A percentile compares a stretch with the other conserved stretches of the same genome.
Evolutionary conservation across 2,329 filamentous ascomycete species (phyloP).

Genomic region (Beauveria bassiana): DNA sequence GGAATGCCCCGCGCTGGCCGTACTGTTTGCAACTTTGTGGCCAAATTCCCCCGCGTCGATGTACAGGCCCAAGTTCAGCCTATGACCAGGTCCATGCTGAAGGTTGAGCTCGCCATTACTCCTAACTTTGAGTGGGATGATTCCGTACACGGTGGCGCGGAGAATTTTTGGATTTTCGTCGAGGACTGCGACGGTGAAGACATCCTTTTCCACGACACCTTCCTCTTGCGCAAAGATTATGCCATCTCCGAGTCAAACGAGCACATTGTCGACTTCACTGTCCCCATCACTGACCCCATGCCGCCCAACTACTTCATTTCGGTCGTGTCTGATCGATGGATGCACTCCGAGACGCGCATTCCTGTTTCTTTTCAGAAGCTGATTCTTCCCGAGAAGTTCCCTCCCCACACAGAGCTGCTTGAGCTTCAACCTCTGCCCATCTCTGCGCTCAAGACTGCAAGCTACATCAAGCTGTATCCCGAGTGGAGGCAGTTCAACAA

Average conservation of each 20-base stretch:
- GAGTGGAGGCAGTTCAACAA: constrained; percentile 89
- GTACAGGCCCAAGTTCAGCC: constrained; percentile 92
- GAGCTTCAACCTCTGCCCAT: constrained; percentile 89
- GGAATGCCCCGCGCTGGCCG: constrained; percentile 84
- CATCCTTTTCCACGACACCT: constrained; percentile 89
- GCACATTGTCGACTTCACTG: constrained; percentile 91
- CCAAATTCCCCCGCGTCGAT: constrained; percentile 89
- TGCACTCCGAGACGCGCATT: constrained; percentile 92
- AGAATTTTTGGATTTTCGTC: constrained; percentile 94
- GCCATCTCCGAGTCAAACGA: constrained; percentile 80
- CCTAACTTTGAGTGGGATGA: constrained; percentile 97
- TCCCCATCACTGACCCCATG: constrained; percentile 95
- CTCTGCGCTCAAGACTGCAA: constrained; percentile 76
- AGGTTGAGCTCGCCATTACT: constrained; percentile 81
- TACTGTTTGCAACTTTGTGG: constrained; percentile 75
- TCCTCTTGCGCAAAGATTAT: constrained; percentile 84
- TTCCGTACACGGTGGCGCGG: constrained; percentile 73
- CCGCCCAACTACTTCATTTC: constrained; percentile 98
- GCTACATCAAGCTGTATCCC: constrained; percentile 75
- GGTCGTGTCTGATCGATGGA: constrained; percentile 91
- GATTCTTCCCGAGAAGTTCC: constrained; percentile 90
- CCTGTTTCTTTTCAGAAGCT: constrained; percentile 93
- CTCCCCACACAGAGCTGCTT: constrained; percentile 82
- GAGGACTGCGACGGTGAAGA: constrained; percentile 98
- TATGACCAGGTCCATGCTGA: constrained; percentile 86